These are phyloP conservation scores for Wickerhamiella occidentalis DNA, from an alignment of 805 yeast genomes.

Conservation along the genomic window DNA sequence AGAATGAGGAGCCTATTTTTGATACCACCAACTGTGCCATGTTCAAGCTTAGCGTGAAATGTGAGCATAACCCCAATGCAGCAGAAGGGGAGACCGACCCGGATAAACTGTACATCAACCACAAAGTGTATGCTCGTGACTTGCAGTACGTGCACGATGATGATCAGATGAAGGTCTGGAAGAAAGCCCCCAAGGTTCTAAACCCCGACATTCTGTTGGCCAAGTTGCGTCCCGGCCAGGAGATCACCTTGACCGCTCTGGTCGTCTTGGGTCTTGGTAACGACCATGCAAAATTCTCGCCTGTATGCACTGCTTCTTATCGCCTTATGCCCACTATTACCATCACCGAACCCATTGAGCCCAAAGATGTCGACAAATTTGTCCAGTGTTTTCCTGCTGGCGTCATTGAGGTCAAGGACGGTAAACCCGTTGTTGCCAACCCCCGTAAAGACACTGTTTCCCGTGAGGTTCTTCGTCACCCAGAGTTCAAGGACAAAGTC, in stretches of 20 bases:
- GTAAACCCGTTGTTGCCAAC: constrained; percentile 70
- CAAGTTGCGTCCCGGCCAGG: constrained; percentile 94
- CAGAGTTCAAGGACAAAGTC: constrained; percentile 79
- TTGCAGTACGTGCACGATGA: constrained; percentile 88
- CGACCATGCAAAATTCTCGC: constrained; percentile 96
- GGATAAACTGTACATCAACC: constrained; percentile 66
- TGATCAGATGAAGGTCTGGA: constrained; percentile 52
- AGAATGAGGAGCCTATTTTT: constrained; percentile 28
- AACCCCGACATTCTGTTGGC: constrained; percentile 87
- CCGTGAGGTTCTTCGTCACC: constrained; percentile 89
- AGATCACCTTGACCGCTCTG: constrained; percentile 78
- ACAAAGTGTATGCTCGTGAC: constrained; percentile 81
- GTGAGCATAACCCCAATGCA: constrained; percentile 78
- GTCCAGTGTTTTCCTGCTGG: constrained; percentile 89
- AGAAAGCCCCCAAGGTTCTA: constrained; percentile 45
- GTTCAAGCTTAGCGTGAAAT: constrained; percentile 63
- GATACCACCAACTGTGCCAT: constrained; percentile 87
- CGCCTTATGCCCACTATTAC: constrained; percentile 77
- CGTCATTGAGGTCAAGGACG: constrained; percentile 62
- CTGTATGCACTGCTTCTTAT: constrained; percentile 93
- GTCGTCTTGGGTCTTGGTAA: constrained; percentile 84
- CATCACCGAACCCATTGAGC: constrained; percentile 49
- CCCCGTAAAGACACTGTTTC: constrained; percentile 94
- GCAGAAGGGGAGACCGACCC: constrained; percentile 70
- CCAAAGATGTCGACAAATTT: constrained; percentile 64